Base-by-base conservation (phyloP, 176 grass and related monocot genomes). In the Zea luxurians region DNA sequence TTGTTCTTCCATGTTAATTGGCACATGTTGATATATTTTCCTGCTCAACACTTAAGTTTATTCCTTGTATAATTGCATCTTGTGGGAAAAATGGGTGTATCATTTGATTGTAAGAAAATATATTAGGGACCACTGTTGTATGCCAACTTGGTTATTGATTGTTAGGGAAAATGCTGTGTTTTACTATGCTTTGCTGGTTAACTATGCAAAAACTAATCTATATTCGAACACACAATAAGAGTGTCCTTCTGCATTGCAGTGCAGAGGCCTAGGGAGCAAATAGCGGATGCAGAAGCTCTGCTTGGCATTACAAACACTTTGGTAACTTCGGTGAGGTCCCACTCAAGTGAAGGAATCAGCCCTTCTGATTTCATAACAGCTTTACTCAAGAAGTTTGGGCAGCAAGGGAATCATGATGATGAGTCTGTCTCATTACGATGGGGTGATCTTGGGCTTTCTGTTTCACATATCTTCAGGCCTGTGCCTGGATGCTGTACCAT, bases 211-310 rank as follows among this genome's bases (percentile, higher is more conserved):
- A 66, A 35, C 49, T 82, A 43, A 58, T 37, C 2, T 45, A 61
- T 75, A 44, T 13, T 18, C 34, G 83, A 7, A 35, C 45, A 47
- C 20, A 48, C 27, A 76, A 49, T 59, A 17, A 77, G 5, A n/a
- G 18, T 37, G 12, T 58, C 27, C 50, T 72, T 70, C 38, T 13
- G 18, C 61, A 65, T 47, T 70, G 10, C 91, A 97, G 95, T 97
- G 37, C 95, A 97, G 71, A 94, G 71, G 49, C 95, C 95, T 13
- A 92, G 95, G 79, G 95, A 97, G 75, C 95, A 97, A 86, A 86
- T 97, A 41, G 91, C 91, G 41, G 95, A 97, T 81, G 95, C 95
- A 77, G 91, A 97, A 73, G 85, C 95, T 37, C 83, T 97, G 77
- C 73, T 97, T 55, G 95, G 92, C 81, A 92, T 97, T 63, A 75